Percentiles rank a stretch among this genome's conserved stretches.
phyloP scores from a whole-genome alignment of 495 filamentous ascomycete genomes.

The Tuber umbilicatum region DNA sequence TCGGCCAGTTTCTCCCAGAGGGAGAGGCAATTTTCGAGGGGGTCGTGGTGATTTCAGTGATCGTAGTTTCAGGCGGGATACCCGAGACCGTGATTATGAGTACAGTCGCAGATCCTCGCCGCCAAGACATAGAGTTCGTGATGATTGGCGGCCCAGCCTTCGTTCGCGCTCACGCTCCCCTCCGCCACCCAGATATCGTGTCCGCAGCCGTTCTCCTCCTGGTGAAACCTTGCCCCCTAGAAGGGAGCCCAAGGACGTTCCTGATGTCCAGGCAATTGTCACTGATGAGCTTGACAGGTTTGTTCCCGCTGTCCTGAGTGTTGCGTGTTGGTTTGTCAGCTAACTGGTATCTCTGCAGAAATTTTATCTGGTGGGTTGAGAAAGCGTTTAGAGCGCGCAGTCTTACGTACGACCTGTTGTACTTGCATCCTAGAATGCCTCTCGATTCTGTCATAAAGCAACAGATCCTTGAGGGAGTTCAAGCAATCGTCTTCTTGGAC shows the following conservation, averaged over 20 bases:
- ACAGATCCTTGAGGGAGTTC: constrained; percentile 82
- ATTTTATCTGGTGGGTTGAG: constrained; percentile 77
- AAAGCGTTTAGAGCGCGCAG: constrained; percentile 62
- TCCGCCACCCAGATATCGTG: constrained; percentile 42
- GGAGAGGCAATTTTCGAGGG: constrained; percentile 38
- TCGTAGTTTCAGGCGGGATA: constrained; percentile 31
- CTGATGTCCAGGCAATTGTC: constrained; percentile 84
- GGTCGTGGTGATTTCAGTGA: constrained; percentile 33
- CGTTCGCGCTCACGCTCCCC: constrained; percentile 43
- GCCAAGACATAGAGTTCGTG: constrained; percentile 47
- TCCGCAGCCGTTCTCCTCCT: constrained; percentile 56
- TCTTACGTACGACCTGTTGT: constrained; percentile 67
- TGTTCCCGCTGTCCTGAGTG: constrained; percentile 25
- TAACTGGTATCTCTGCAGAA: constrained; percentile 46
- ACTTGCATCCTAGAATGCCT: constrained; percentile 67
- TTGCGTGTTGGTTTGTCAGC: constrained; percentile 6
- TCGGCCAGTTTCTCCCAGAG: constrained; percentile 47
- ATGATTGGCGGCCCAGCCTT: constrained; percentile 44
- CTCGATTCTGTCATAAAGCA: constrained; percentile 70
- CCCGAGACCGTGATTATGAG: constrained; percentile 57
- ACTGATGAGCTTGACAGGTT: constrained; percentile 70
- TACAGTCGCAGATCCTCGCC: constrained; percentile 55
- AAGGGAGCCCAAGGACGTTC: constrained; percentile 67
- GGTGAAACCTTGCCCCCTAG: constrained; percentile 58
- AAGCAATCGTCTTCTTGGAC: constrained; percentile 71